Percentiles rank a stretch among this genome's conserved stretches.
Evolutionary conservation across 495 filamentous ascomycete genomes (phyloP).

Genomic region (Hyphodiscus hymeniophilus): DNA sequence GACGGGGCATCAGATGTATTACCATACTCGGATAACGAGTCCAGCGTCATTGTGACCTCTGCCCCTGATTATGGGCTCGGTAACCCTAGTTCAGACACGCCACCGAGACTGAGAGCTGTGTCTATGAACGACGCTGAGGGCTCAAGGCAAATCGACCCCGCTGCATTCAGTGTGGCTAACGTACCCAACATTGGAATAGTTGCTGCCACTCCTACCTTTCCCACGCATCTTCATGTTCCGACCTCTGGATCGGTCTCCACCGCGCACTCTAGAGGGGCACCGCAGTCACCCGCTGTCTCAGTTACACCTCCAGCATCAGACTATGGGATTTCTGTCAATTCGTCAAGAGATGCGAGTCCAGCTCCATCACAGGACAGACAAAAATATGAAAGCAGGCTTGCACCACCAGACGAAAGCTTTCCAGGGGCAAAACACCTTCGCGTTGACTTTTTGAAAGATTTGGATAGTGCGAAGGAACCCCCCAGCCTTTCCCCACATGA

Average conservation of each 20-base stretch:
- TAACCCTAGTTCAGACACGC: not conserved
- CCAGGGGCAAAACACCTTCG: constrained; percentile 20
- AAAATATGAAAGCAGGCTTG: constrained; percentile 11
- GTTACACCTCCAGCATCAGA: constrained; percentile 34
- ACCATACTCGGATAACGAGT: constrained; percentile 14
- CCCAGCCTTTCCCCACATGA: constrained; percentile 19
- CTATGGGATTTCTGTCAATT: not conserved
- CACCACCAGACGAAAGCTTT: constrained; percentile 19
- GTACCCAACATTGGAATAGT: constrained; percentile 21
- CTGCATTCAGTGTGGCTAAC: constrained; percentile 14
- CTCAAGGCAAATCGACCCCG: constrained; percentile 1
- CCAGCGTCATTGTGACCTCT: constrained; percentile 12
- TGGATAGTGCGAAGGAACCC: not conserved
- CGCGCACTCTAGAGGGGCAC: not conserved
- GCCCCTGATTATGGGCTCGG: constrained; percentile 1
- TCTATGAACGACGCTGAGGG: constrained; percentile 52
- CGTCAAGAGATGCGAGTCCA: constrained; percentile 19
- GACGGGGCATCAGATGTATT: constrained; percentile 18
- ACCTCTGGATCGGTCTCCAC: not conserved
- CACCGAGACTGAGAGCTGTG: constrained; percentile 43
- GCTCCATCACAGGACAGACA: constrained; percentile 10
- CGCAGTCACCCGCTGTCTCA: constrained; percentile 25
- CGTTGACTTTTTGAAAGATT: constrained; percentile 5
- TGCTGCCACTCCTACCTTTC: constrained; percentile 18
- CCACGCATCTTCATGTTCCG: constrained; percentile 2